These are phyloP conservation scores for Fragaria iinumae DNA, from an alignment of 306 rosid genomes.

Conservation along the genomic window DNA sequence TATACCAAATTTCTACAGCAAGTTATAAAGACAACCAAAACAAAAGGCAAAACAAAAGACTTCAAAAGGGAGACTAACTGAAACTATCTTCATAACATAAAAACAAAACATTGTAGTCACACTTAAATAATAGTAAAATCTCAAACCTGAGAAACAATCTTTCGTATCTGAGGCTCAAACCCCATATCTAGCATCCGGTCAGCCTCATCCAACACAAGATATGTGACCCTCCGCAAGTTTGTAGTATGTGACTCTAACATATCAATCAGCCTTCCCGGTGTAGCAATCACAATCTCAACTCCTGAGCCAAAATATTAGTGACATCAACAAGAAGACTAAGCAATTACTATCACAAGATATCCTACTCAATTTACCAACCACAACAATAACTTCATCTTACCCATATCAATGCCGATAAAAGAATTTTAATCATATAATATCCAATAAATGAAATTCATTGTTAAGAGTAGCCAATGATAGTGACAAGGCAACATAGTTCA, in stretches of 20 bases:
- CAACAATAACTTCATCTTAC: background rate
- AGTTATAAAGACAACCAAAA: background rate
- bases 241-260: slow-evolving; percentile 98
- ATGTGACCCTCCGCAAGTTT: slow-evolving; percentile 92
- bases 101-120: background rate
- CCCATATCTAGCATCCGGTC: slow-evolving; percentile 99
- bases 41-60: background rate
- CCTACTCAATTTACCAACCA: background rate
- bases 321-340: slow-evolving; percentile 20
- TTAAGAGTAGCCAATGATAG: background rate
- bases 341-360: slow-evolving; percentile 16
- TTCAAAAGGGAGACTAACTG: background rate
- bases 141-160: slow-evolving; percentile 89
- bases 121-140: slow-evolving; percentile 8
- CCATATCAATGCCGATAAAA: background rate
- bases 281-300: slow-evolving; percentile 94
- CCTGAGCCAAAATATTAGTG: slow-evolving; percentile 47
- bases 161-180: slow-evolving; percentile 93
- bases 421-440: background rate
- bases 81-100: background rate
- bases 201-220: slow-evolving; percentile 96
- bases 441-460: background rate
- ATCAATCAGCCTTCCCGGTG: slow-evolving; percentile 98
- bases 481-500: slow-evolving; percentile 28
- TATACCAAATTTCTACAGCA: background rate